Base-by-base conservation (phyloP, 2,329 filamentous ascomycete genomes). In the Colletotrichum sp. region DNA sequence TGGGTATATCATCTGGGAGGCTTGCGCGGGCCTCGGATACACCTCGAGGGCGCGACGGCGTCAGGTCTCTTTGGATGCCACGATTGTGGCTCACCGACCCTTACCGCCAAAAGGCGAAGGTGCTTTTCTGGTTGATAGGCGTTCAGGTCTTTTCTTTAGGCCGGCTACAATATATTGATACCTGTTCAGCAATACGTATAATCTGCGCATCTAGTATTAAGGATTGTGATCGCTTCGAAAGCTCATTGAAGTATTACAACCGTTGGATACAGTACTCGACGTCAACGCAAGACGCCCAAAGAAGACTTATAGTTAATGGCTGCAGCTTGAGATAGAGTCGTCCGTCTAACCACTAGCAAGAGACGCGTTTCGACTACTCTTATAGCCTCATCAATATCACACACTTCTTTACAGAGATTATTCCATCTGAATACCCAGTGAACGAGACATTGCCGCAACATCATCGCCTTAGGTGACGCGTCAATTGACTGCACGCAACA, bases 21-120 rank as follows among this genome's bases (percentile, higher is more conserved):
- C 7, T 55, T 24, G 55, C 24, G n/a, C 32, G 24, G 52, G 63
- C 36, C 49, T 57, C 28, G 21, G 18, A 64, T 28, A 76, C 57
- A 76, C 24, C 24, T 72, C 49, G 49, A n/a, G 32, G 55, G 69
- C 30, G 69, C 39, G 30, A 36, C 66, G 73, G 69, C 24, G 69
- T 75, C 66, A 13, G 49, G 49, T 36, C 28, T 34, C 12, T 59
- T 59, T 28, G 34, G 30, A 13, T 32, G 59, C 44, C 12, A 32
- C 13, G 15, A 34, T 49, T 12, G 26, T 69, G 21, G 57, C 30
- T 63, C 13, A 6, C 32, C 32, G 16, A 32, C 36, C 39, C 44
- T 64, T 24, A 63, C 26, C 32, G 60, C 21, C 36, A 39, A 49
- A 76, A 63, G 12, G 7, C 60, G 71, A 75, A 62, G 44, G 49